These are phyloP conservation scores for Drechslerella dactyloides DNA, from an alignment of 2,329 filamentous ascomycete genomes.

Conservation along the genomic window DNA sequence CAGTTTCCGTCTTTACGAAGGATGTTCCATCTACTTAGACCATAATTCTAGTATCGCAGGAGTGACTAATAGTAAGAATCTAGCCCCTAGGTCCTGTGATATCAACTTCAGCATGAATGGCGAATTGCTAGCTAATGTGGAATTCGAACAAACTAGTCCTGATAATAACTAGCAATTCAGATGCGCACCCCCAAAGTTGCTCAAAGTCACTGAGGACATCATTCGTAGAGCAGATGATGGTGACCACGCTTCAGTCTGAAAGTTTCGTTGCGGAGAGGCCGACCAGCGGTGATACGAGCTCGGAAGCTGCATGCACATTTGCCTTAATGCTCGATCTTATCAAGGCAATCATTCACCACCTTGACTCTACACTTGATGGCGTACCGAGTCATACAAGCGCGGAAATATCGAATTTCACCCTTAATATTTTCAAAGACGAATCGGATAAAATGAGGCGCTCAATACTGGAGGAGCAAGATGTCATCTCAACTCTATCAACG, in stretches of 20 bases:
- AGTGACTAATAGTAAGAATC: conserved; percentile 18
- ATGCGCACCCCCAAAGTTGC: neutral
- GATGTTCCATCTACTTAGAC: conserved; percentile 42
- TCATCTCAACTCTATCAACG: conserved; percentile 28
- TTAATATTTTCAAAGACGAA: conserved; percentile 47
- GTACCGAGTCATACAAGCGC: conserved; percentile 32
- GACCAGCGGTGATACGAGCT: neutral
- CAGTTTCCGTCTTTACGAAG: conserved; percentile 17
- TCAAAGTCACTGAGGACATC: conserved; percentile 23
- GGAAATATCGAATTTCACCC: conserved; percentile 34
- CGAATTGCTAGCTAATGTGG: neutral
- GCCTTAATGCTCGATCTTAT: conserved; percentile 29
- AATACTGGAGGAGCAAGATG: conserved; percentile 23
- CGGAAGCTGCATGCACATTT: neutral
- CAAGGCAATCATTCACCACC: conserved; percentile 33
- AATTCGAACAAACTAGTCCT: conserved; percentile 6
- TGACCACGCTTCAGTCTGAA: neutral
- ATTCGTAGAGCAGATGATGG: conserved; percentile 39
- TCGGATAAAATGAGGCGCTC: conserved; percentile 29
- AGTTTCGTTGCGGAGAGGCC: neutral
- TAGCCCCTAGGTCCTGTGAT: neutral
- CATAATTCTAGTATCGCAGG: conserved; percentile 6
- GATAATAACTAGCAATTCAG: conserved; percentile 18
- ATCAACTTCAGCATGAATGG: neutral
- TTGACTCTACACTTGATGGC: conserved; percentile 13